Conservation (phyloP, 2,329 filamentous ascomycete genomes). For the Alternaria atra region DNA sequence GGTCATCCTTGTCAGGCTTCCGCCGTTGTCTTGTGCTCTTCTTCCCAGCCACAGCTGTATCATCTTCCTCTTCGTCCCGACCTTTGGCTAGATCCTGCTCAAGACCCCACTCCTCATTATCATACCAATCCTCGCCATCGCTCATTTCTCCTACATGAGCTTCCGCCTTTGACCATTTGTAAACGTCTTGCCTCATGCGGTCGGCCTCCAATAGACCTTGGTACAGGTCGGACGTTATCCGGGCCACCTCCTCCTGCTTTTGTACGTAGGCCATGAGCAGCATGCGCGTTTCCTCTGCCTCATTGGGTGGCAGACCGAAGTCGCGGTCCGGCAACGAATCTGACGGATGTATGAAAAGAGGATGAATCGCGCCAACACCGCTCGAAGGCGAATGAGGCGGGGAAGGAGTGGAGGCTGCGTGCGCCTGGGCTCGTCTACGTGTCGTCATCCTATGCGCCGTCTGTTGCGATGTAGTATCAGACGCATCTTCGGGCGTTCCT, state of each 20-base stretch:
- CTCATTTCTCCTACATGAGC: conserved; percentile 81
- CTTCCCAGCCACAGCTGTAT: conserved; percentile 61
- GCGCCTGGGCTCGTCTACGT: conserved; percentile 61
- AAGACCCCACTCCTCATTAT: conserved; percentile 80
- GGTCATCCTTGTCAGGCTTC: conserved; percentile 50
- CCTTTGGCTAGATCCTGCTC: conserved; percentile 81
- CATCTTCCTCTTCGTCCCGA: conserved; percentile 80
- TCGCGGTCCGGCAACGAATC: conserved; percentile 72
- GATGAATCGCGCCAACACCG: conserved; percentile 71
- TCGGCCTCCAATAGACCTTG: conserved; percentile 77
- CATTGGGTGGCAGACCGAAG: conserved; percentile 73
- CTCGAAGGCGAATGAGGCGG: conserved; percentile 58
- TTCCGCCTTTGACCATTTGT: conserved; percentile 80
- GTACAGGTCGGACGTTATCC: conserved; percentile 73
- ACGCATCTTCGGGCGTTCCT: conserved; percentile 47
- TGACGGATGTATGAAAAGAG: conserved; percentile 74
- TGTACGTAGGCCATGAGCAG: conserved; percentile 80
- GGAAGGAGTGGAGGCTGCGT: conserved; percentile 52
- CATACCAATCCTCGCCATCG: conserved; percentile 90
- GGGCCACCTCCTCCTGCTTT: conserved; percentile 84
- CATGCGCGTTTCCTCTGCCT: conserved; percentile 81
- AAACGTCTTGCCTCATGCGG: conserved; percentile 73
- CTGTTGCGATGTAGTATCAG: conserved; percentile 54
- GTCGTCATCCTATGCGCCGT: conserved; percentile 65
- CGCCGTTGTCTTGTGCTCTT: conserved; percentile 56